Evolutionary conservation across 2,329 filamentous ascomycete genomes (phyloP).

Genomic region (Xylariaceae sp.): DNA sequence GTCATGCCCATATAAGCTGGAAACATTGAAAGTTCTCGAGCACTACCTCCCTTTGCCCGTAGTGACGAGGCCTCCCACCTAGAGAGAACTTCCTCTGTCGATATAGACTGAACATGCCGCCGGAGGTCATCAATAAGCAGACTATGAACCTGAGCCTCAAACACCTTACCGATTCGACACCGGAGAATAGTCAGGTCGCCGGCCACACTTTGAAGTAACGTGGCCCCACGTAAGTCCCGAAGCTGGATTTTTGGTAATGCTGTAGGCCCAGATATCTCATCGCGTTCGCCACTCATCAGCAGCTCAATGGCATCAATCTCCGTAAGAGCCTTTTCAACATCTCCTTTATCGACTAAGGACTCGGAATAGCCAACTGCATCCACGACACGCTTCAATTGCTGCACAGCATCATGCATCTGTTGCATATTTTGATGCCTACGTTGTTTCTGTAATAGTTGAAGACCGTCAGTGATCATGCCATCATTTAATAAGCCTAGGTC

Average conservation of each 20-base stretch:
- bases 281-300: constrained; percentile 75
- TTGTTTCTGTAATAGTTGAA: constrained; percentile 84
- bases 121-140: constrained; percentile 88
- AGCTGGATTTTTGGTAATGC: constrained; percentile 2
- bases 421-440: constrained; percentile 82
- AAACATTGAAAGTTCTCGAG: constrained; percentile 69
- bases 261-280: constrained; percentile 40
- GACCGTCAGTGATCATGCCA: constrained; percentile 82
- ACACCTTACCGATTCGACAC: constrained; percentile 82
- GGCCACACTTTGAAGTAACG: constrained; percentile 79
- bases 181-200: constrained; percentile 78
- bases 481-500: constrained; percentile 82
- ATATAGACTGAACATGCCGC: constrained; percentile 75
- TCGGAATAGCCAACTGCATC: constrained; percentile 78
- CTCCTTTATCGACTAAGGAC: constrained; percentile 77
- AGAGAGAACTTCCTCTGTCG: constrained; percentile 74
- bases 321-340: constrained; percentile 80
- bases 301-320: constrained; percentile 78
- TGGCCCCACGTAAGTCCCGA: constrained; percentile 61
- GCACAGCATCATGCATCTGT: constrained; percentile 80
- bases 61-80: constrained; percentile 82
- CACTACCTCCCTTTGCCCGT: constrained; percentile 71
- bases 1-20: constrained; percentile 80
- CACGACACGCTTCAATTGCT: constrained; percentile 81
- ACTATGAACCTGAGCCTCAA: constrained; percentile 79